These are phyloP conservation scores for Cutaneotrichosporon sp. DNA, from an alignment of 1,284 basidiomycete species.

Conservation along the genomic window DNA sequence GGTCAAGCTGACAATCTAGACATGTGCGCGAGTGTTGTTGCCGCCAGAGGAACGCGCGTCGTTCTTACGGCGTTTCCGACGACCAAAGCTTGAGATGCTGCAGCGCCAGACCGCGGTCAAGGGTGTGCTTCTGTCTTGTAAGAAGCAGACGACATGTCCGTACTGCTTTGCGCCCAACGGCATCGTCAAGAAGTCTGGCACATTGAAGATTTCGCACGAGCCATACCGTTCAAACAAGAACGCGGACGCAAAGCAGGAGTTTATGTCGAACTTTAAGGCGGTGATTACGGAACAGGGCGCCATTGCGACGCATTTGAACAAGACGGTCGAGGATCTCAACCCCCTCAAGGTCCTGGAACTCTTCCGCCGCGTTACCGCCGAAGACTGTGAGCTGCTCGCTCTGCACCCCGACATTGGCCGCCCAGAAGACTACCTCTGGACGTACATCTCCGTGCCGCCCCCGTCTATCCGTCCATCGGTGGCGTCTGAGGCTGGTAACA, in stretches of 20 bases:
- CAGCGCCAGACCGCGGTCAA: slow-evolving; percentile 82
- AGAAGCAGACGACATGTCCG: slow-evolving; percentile 87
- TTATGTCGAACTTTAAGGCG: slow-evolving; percentile 74
- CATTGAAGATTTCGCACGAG: slow-evolving; percentile 94
- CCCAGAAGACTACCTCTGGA: slow-evolving; percentile 98
- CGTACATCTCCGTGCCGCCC: slow-evolving; percentile 96
- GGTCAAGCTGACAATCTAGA: slow-evolving; percentile 55
- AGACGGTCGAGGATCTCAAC: slow-evolving; percentile 90
- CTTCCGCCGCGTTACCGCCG: slow-evolving; percentile 87
- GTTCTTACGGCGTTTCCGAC: slow-evolving; percentile 83
- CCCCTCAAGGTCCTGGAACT: slow-evolving; percentile 89
- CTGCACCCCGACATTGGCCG: slow-evolving; percentile 82
- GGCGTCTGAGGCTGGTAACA: slow-evolving; percentile 87
- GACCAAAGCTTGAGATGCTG: slow-evolving; percentile 86
- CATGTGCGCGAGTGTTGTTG: slow-evolving; percentile 89
- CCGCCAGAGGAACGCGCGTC: slow-evolving; percentile 78
- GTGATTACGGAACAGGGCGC: slow-evolving; percentile 86
- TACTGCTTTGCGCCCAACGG: slow-evolving; percentile 93
- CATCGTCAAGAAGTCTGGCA: slow-evolving; percentile 91
- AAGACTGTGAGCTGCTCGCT: slow-evolving; percentile 94
- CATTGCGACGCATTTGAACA: slow-evolving; percentile 75
- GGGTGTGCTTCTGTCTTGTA: slow-evolving; percentile 79
- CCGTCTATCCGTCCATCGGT: slow-evolving; percentile 97
- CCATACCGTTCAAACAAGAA: slow-evolving; percentile 96
- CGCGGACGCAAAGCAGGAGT: slow-evolving; percentile 79